phyloP scores from a whole-genome alignment of 2,329 filamentous ascomycete species.

The Onygenales sp. region DNA sequence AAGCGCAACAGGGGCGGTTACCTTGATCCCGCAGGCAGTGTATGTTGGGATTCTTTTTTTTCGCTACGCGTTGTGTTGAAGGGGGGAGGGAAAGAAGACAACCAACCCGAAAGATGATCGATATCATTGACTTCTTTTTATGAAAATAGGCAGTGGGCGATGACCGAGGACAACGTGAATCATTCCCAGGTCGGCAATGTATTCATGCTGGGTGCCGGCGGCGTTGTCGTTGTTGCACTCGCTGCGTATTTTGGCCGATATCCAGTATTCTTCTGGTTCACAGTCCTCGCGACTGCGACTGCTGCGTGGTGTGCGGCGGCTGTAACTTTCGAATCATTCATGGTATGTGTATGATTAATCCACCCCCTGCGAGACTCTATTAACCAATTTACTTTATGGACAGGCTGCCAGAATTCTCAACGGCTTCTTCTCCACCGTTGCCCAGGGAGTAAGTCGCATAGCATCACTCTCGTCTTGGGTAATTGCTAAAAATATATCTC shows the following conservation, averaged over 20 bases:
- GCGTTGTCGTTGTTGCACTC: conserved; percentile 31
- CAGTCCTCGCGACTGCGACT: conserved; percentile 26
- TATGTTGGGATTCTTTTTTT: conserved; percentile 10
- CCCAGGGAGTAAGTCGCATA: conserved; percentile 24
- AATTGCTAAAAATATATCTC: neutral
- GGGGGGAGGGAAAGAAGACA: neutral
- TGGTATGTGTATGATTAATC: conserved; percentile 10
- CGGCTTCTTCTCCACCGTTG: conserved; percentile 35
- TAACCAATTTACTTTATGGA: neutral
- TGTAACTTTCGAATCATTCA: conserved; percentile 28
- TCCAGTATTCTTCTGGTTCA: conserved; percentile 35
- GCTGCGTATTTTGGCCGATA: conserved; percentile 36
- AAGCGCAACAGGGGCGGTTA: conserved; percentile 32
- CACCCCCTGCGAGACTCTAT: neutral
- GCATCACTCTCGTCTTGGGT: neutral
- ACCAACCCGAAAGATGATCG: neutral
- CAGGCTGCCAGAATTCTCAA: conserved; percentile 33
- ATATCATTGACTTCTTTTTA: neutral
- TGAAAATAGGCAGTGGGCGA: conserved; percentile 23
- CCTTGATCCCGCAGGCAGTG: conserved; percentile 29
- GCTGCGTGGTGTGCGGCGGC: conserved; percentile 32
- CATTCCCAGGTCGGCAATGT: conserved; percentile 33
- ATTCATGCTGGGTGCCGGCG: conserved; percentile 36
- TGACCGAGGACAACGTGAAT: conserved; percentile 30
- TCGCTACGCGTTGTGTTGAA: neutral